A percentile compares a stretch with the other conserved stretches of the same genome.
These are phyloP conservation scores for Backusella macrospora DNA, from an alignment of 192 early-diverging fungal genomes.

Conservation along the genomic window DNA sequence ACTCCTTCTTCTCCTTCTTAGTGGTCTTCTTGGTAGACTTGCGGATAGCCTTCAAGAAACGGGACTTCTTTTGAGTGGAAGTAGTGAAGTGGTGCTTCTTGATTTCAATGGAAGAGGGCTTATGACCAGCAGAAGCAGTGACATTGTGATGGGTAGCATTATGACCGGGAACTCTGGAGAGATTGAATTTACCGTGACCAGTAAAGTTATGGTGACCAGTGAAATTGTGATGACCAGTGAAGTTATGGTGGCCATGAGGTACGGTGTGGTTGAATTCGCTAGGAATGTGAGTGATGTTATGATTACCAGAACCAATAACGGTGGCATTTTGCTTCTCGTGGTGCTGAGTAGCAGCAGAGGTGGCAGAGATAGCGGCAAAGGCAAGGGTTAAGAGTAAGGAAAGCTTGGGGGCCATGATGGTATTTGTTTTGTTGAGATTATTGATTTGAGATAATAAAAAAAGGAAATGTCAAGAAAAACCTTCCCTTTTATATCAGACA, in stretches of 20 bases:
- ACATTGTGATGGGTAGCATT: background rate
- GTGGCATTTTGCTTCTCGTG: background rate
- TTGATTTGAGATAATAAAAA: background rate
- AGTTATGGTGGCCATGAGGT: background rate
- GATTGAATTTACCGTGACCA: background rate
- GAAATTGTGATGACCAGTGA: too few species aligned
- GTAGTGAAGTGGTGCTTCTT: too few species aligned
- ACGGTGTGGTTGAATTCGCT: background rate
- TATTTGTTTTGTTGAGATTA: background rate
- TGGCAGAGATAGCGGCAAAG: background rate
- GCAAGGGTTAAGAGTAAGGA: background rate
- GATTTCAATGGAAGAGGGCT: background rate
- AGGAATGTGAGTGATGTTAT: background rate
- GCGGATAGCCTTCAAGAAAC: background rate
- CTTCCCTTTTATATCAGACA: background rate
- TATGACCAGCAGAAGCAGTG: constrained; percentile 12
- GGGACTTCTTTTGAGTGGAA: background rate
- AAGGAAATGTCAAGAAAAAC: background rate
- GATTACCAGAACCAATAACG: background rate
- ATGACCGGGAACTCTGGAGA: background rate
- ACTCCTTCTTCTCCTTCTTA: background rate
- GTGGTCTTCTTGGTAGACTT: background rate
- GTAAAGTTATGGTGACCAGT: too few species aligned
- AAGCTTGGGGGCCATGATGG: constrained; percentile 6
- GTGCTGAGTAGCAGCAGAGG: background rate